Base-by-base conservation (phyloP, 768 basidiomycete species). In the Lactarius akahatsu region DNA sequence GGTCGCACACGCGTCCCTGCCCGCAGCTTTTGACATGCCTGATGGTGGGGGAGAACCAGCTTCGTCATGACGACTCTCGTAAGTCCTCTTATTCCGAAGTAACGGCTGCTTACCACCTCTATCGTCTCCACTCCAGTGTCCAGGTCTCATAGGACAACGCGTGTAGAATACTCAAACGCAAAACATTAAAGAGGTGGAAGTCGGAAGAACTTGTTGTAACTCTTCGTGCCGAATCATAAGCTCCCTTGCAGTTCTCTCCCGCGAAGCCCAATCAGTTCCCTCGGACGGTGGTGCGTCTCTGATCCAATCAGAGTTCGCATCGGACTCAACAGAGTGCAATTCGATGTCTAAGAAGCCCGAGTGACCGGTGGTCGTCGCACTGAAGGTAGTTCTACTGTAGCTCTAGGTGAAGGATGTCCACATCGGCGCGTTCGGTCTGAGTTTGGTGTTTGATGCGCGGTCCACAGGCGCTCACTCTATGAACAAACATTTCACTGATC, bases 1-100 rank as follows among this genome's bases (percentile, higher is more conserved):
- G 74, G 76, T 89, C 56, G 87, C 89, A 6, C 85, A 79, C 72
- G 85, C 91, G 86, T 83, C 63, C 3, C 34, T 38, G 5, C 18
- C 52, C n/a, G 13, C 52, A 20, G 28, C 50, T 38, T 9, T 11
- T 62, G 26, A 64, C 38, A 50, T 50, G 45, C 13, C 47, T 5
- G 4, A 26, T n/a, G 45, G 13, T 10, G 9, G 34, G 23, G 59
- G 36, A 6, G 56, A 62, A 20, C 4, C 20, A 11, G 13, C 34
- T 28, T 41, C 52, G 28, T 62, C 61, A 40, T 58, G 38, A 58
- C 57, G 20, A 26, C 23, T 26, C 34, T 36, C 47, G 45, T 50
- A 61, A 23, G 57, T 20, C 36, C 20, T 9, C 6, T 4, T 38
- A 6, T 16, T n/a, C 28, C 41, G 5, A 38, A 38, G 10, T 38